Evolutionary conservation across 2,329 filamentous ascomycete genomes (phyloP), one percentile per base, ranked within the genome.

Genomic region (Chaetomiaceae sp.): DNA sequence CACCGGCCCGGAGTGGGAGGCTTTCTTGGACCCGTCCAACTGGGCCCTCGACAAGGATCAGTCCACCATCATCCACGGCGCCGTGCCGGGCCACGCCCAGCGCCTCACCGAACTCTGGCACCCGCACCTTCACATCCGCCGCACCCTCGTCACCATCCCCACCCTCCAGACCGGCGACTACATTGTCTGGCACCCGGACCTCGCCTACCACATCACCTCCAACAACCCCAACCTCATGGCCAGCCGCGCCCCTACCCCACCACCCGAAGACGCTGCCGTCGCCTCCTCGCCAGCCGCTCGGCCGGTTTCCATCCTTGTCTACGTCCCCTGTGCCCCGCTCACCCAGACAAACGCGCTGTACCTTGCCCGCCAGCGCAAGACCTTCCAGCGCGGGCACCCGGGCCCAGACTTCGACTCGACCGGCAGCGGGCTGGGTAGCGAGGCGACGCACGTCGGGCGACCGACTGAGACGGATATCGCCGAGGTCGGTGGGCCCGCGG

Each of bases 331-430:
- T 4, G 75, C 73, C 14, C 75, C 75, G 0, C 65, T 79, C 27
- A 79, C 75, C 4, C 75, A 78, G 61, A 78, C 73, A 18, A 78
- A 76, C 58, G 75, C 75, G 2, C 65, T 79, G 6, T 79, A 78
- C 57, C 69, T 79, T 3, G 75, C 75, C 0, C 70, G 75, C 7
- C 75, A 79, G 63, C 69, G 75, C 47, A 78, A 78, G 60, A 74
- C 75, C 3, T 79, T 79, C 54, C 64, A 72, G 45, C 68, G 73
- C 17, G 75, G 75, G 4, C 72, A 77, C 38, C 58, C 58, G 18
- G 45, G 52, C 0, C 75, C 75, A 0, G 75, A 79, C 55, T 79
- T 79, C 50, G 75, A 78, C 62, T 72, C 73, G 1, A 72, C 70
- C 1, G 74, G 74, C 1, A 68, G 68, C 9, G 71, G 70, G 0